A percentile compares a stretch with the other conserved stretches of the same genome.
phyloP scores from a whole-genome alignment of 306 rosid species.

The Heteromeles arbutifolia region DNA sequence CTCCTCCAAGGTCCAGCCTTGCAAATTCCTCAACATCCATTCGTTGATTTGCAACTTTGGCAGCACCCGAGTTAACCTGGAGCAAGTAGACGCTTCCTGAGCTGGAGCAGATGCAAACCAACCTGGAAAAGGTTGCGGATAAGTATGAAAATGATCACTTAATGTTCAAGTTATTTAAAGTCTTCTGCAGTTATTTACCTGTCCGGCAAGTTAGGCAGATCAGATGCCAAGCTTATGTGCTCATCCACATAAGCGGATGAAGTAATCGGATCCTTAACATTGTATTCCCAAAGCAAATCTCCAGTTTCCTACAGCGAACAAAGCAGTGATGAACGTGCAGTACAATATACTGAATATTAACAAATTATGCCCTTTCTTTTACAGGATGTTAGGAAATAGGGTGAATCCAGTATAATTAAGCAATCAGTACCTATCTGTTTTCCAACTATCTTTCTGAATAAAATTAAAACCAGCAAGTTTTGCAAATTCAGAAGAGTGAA shows the following conservation, averaged over 20 bases:
- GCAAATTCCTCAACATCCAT: slow-evolving; percentile 51
- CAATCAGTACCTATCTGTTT: background rate
- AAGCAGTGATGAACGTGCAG: slow-evolving; percentile 3
- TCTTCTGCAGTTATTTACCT: slow-evolving; percentile 36
- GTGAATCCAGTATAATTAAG: background rate
- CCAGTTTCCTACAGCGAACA: slow-evolving; percentile 55
- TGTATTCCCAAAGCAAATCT: slow-evolving; percentile 56
- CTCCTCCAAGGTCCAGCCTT: slow-evolving; percentile 48
- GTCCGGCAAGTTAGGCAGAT: slow-evolving; percentile 35
- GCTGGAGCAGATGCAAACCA: slow-evolving; percentile 70
- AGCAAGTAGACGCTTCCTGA: slow-evolving; percentile 63
- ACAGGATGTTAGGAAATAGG: background rate
- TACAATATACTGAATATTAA: background rate
- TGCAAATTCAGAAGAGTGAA: background rate
- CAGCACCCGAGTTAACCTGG: slow-evolving; percentile 27
- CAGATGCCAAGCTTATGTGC: slow-evolving; percentile 41
- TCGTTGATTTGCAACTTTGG: slow-evolving; percentile 6
- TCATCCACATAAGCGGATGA: slow-evolving; percentile 82
- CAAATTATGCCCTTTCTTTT: background rate
- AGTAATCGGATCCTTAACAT: slow-evolving; percentile 72
- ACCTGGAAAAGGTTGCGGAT: slow-evolving; percentile 29
- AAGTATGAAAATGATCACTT: background rate
- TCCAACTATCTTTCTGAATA: background rate
- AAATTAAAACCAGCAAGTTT: background rate
- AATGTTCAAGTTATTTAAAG: background rate